Conservation (phyloP, 2,329 filamentous ascomycete genomes). For the Diplodia scrobiculata region DNA sequence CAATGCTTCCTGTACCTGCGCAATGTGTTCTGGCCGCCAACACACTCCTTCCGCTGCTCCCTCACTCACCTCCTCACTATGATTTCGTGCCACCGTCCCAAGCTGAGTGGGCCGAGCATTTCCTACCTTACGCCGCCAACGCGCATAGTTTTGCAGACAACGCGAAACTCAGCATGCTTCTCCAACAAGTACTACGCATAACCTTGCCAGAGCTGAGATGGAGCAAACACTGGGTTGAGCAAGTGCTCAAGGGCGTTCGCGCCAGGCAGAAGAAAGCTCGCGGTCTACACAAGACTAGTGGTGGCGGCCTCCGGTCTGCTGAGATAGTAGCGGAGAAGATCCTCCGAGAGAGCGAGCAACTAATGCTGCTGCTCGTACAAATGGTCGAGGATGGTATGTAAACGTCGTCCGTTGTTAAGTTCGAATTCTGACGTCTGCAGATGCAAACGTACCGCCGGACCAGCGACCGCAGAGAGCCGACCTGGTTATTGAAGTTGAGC, state of each 20-base stretch:
- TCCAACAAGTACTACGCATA: constrained; percentile 33
- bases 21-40: constrained; percentile 53
- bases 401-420: not conserved
- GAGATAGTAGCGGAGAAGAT: constrained; percentile 43
- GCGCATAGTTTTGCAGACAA: constrained; percentile 39
- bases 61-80: constrained; percentile 37
- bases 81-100: constrained; percentile 36
- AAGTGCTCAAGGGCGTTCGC: constrained; percentile 39
- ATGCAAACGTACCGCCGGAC: not conserved
- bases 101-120: constrained; percentile 36
- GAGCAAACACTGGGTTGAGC: constrained; percentile 37
- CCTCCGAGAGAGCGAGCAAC: constrained; percentile 41
- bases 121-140: constrained; percentile 36
- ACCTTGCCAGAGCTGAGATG: constrained; percentile 27
- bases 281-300: constrained; percentile 49
- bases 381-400: constrained; percentile 36
- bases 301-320: constrained; percentile 50
- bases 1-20: constrained; percentile 48
- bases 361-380: constrained; percentile 43
- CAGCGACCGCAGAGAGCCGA: constrained; percentile 2
- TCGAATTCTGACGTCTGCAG: not conserved
- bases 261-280: constrained; percentile 58
- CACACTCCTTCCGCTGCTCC: constrained; percentile 38
- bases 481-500: not conserved
- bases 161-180: constrained; percentile 42